Percentiles rank a stretch among this genome's conserved stretches.
Conservation (phyloP, 257 asterid genomes). For the Paulownia fortunei region DNA sequence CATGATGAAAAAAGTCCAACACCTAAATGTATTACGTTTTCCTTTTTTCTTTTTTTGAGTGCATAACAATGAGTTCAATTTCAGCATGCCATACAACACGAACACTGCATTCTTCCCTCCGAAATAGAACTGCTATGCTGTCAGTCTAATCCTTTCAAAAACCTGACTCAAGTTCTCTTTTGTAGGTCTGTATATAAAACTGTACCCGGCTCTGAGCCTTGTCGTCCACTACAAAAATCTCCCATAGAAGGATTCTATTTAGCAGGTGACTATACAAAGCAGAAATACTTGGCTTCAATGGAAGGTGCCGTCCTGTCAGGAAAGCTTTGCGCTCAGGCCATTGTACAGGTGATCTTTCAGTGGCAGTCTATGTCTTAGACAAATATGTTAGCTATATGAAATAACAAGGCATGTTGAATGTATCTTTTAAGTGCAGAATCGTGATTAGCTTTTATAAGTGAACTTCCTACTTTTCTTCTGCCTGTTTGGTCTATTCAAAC, state of each 20-base stretch:
- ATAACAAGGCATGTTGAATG: neutral
- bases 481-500: no score
- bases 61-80: neutral
- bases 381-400: neutral
- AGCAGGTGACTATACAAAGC: conserved; percentile 99
- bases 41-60: neutral
- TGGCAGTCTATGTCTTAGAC: neutral
- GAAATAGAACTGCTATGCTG: neutral
- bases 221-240: conserved; percentile 91
- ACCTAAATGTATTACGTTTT: neutral
- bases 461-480: neutral
- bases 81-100: no score
- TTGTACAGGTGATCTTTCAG: conserved; percentile 69
- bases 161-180: conserved; percentile 18
- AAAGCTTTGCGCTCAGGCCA: conserved; percentile 95
- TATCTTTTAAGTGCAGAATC: neutral
- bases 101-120: no score
- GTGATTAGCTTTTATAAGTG: no score
- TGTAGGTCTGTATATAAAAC: conserved; percentile 93
- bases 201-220: conserved; percentile 90
- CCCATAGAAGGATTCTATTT: conserved; percentile 89
- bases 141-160: neutral
- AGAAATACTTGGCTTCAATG: conserved; percentile 97
- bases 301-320: conserved; percentile 99
- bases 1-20: neutral